Evolutionary conservation across 1,284 basidiomycete genomes (phyloP), one percentile per base, ranked within the genome.

Genomic region (Leccinum fallax): DNA sequence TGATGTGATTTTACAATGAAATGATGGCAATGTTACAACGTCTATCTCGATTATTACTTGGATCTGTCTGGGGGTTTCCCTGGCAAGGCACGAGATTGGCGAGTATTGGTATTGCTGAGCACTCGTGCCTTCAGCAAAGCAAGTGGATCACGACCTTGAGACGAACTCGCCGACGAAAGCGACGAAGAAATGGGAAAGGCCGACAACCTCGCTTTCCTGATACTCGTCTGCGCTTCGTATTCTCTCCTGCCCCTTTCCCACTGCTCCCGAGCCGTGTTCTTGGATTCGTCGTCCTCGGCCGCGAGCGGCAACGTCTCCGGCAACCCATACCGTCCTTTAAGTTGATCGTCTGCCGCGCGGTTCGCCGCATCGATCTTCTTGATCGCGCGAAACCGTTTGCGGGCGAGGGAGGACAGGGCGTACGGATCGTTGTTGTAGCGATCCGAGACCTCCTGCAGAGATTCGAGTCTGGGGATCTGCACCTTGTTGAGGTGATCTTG

Each of bases 361-460:
- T 88, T 88, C 51, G 81, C 83, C 63, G 86, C 80, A 58, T 91
- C 86, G 1, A 90, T 75, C 73, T 89, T 91, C 79, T 98, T 98
- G 68, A 93, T 92, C 62, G 85, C 84, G 1, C 97, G 86, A 72
- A 98, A 97, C 19, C 82, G 82, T 67, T 89, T 89, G 36, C 97
- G 86, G 7, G 91, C 83, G 60, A 85, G 85, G 6, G 79, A 74
- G 5, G 94, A 97, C 21, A 92, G 84, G 0, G 83, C 65, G 71
- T 96, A 98, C 0, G 97, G 97, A 76, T 98, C 95, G 2, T 85
- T 75, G 67, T 92, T 92, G 64, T 87, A 87, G 21, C 86, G 84
- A 59, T 91, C 88, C 3, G 92, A 91, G 1, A 86, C 79, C 13
- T 83, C 78, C 69, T 93, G 87, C 13, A 99, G 80, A 8, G 90